Conservation (phyloP, 495 filamentous ascomycete species). For the Tetracladium setigerum region DNA sequence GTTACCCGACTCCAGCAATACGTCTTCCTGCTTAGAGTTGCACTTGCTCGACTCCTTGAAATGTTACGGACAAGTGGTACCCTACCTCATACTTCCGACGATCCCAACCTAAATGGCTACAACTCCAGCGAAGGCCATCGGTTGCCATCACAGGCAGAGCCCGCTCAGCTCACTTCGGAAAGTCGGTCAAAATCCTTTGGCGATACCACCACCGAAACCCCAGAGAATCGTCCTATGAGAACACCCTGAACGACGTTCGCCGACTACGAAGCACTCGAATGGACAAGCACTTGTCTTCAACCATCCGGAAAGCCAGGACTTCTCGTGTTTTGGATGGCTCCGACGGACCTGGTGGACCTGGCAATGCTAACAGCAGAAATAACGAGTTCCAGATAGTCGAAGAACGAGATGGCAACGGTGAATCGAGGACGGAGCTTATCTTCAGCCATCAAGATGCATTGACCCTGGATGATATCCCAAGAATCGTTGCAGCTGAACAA, state of each 20-base stretch:
- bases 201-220: slow-evolving; percentile 49
- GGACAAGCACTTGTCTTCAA: slow-evolving; percentile 87
- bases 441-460: slow-evolving; percentile 88
- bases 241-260: slow-evolving; percentile 91
- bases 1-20: slow-evolving; percentile 88
- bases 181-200: slow-evolving; percentile 68
- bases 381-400: slow-evolving; percentile 73
- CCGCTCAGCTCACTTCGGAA: slow-evolving; percentile 50
- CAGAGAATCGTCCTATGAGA: slow-evolving; percentile 78
- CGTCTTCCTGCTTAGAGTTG: slow-evolving; percentile 84
- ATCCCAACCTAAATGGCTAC: slow-evolving; percentile 60
- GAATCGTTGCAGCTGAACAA: slow-evolving; percentile 92
- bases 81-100: slow-evolving; percentile 69
- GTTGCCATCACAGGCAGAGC: slow-evolving; percentile 32
- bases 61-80: slow-evolving; percentile 78
- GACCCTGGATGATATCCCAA: slow-evolving; percentile 94
- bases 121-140: slow-evolving; percentile 60
- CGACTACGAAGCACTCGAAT: slow-evolving; percentile 85
- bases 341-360: slow-evolving; percentile 72
- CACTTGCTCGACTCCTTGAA: slow-evolving; percentile 80
- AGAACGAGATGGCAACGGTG: slow-evolving; percentile 68
- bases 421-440: slow-evolving; percentile 65
- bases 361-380: slow-evolving; percentile 47
- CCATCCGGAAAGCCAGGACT: slow-evolving; percentile 79
- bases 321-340: slow-evolving; percentile 91